phyloP scores from a whole-genome alignment of 805 yeast species.

The Starmera amethionina region DNA sequence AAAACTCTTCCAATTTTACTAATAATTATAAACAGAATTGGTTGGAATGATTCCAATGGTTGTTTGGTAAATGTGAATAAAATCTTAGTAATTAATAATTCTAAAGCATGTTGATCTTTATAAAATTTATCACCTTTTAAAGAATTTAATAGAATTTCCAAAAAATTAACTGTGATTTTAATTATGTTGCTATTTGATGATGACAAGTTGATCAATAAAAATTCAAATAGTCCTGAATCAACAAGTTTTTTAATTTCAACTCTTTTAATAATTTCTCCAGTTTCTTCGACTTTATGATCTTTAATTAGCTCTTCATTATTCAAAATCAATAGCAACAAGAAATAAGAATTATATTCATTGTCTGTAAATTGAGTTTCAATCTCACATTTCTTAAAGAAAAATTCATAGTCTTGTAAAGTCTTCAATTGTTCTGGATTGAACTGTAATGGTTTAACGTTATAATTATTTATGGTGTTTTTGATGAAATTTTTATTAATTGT shows the following conservation, averaged over 20 bases:
- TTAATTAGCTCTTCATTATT: constrained; percentile 56
- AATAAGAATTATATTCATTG: constrained; percentile 56
- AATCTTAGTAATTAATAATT: constrained; percentile 38
- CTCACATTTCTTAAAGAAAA: constrained; percentile 13
- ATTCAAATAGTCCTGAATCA: constrained; percentile 46
- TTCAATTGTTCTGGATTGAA: constrained; percentile 4
- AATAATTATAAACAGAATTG: constrained; percentile 44
- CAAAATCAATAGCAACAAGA: constrained; percentile 48
- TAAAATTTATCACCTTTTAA: constrained; percentile 32
- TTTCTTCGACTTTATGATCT: constrained; percentile 18
- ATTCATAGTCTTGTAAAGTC: constrained; percentile 6
- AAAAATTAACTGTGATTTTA: constrained; percentile 31
- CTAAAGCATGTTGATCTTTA: constrained; percentile 48
- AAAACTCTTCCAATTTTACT: constrained; percentile 49
- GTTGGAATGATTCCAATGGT: constrained; percentile 22
- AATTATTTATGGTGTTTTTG: constrained; percentile 34
- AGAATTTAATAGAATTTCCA: constrained; percentile 34
- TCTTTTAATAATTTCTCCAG: constrained; percentile 17
- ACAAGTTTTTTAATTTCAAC: constrained; percentile 48
- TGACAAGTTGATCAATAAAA: constrained; percentile 37
- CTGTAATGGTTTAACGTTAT: constrained; percentile 12
- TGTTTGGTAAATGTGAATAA: constrained; percentile 21
- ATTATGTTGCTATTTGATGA: constrained; percentile 19
- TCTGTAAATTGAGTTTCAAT: constrained; percentile 4
- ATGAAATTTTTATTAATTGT: constrained; percentile 41